Base-by-base conservation (phyloP, 306 rosid species). In the Sicyos edulis region DNA sequence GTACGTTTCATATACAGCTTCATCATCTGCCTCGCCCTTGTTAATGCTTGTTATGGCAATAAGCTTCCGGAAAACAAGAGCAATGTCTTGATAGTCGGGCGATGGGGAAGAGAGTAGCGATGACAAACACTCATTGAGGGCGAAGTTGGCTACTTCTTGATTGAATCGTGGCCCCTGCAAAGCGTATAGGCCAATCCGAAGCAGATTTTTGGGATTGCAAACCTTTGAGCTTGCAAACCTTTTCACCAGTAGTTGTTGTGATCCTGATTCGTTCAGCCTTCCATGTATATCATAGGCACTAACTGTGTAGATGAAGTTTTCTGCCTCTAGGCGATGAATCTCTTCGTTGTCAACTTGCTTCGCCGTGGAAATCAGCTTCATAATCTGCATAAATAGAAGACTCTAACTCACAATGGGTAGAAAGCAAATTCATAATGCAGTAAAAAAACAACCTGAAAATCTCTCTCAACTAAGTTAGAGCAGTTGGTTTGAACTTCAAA, bases 1-100 rank as follows among this genome's bases (percentile, higher is more conserved):
- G 80, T 90, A 93, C 86, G 88, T 85, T 64, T 77, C 79, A 58
- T 84, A 74, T 13, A 93, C 93, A 50, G 82, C 85, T 80, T 90
- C 95, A 40, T 90, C 91, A 60, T 90, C 96, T 51, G 87, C 75
- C n/a, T 88, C 91, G 1, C 98, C 96, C 59, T 80, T 90, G 87
- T 88, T 85, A 55, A 85, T 78, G 85, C 91, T 83, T 42, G 91
- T 76, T 52, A 82, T 74, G 54, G 83, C 77, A 34, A 90, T 84
- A 74, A 93, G 98, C 85, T 85, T 93, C 75, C 98, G 89, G 24
- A 88, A 71, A 12, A 86, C 78, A 29, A 88, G 86, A 78, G 98
- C 90, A 55, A 90, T 85, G 19, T 75, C 86, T 80, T 82, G 80
- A 61, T 86, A 93, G 71, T 93, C 91, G 6, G 91, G 93, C 32